Conservation (phyloP, 805 yeast species). For the Yamadazyma paraphyllophila region DNA sequence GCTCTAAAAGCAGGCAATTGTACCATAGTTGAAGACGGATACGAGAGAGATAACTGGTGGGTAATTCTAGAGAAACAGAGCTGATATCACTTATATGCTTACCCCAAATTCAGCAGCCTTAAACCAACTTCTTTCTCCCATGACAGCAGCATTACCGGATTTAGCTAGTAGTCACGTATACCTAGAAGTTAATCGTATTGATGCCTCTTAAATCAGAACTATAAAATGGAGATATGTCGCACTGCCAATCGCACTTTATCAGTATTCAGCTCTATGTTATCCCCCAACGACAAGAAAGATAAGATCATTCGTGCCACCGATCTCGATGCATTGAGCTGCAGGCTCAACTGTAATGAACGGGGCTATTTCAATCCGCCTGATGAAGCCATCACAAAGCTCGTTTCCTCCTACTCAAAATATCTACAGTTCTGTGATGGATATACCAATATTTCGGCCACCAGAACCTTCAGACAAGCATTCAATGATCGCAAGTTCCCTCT, state of each 20-base stretch:
- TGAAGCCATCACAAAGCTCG: constrained; percentile 29
- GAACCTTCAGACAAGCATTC: constrained; percentile 41
- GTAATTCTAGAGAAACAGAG: constrained; percentile 21
- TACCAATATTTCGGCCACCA: constrained; percentile 35
- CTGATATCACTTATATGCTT: neutral
- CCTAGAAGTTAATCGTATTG: no score
- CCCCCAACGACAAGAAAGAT: constrained; percentile 38
- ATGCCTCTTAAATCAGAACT: no score
- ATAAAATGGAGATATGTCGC: no score
- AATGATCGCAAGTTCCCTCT: constrained; percentile 54
- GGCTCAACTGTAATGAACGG: constrained; percentile 49
- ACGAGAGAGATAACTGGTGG: constrained; percentile 97
- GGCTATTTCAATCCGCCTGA: constrained; percentile 47
- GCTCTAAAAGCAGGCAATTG: constrained; percentile 69
- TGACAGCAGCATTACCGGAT: no score
- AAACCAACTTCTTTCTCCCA: no score
- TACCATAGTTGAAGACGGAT: constrained; percentile 64
- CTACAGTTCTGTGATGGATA: constrained; percentile 41
- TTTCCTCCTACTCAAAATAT: constrained; percentile 34
- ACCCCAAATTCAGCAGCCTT: no score
- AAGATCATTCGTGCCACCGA: constrained; percentile 58
- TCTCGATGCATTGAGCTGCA: constrained; percentile 67
- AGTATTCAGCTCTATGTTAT: constrained; percentile 28
- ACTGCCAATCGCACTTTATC: neutral
- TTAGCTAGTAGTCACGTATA: no score